A percentile compares a stretch with the other conserved stretches of the same genome.
Evolutionary conservation across 2,329 filamentous ascomycete species (phyloP).

Genomic region (Davidsoniella virescens): DNA sequence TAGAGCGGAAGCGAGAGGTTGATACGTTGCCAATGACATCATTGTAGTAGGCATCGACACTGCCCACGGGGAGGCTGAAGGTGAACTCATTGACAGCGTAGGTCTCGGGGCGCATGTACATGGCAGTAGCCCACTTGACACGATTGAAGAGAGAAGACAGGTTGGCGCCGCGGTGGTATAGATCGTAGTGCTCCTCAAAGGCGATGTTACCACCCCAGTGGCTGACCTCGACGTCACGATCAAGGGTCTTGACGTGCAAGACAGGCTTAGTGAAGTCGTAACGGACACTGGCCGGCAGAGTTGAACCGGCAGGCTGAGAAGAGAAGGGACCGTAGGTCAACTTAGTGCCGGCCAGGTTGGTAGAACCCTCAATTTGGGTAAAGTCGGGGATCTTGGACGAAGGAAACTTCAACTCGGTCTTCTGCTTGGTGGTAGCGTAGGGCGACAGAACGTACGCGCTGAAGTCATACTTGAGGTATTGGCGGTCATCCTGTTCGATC

Average conservation of each 20-base stretch:
- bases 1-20: conserved; percentile 72
- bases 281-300: conserved; percentile 58
- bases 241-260: conserved; percentile 58
- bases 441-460: conserved; percentile 71
- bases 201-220: conserved; percentile 97
- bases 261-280: conserved; percentile 95
- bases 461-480: conserved; percentile 75
- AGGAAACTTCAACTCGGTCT: conserved; percentile 88
- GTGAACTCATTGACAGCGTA: conserved; percentile 68
- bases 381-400: conserved; percentile 68
- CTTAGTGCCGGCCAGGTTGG: conserved; percentile 68
- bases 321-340: conserved; percentile 84
- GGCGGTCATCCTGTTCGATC: conserved; percentile 71
- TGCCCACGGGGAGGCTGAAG: conserved; percentile 64
- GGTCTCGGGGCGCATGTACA: conserved; percentile 61
- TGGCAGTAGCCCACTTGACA: conserved; percentile 55
- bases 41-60: conserved; percentile 79
- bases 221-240: conserved; percentile 86
- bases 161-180: conserved; percentile 74
- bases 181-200: conserved; percentile 82
- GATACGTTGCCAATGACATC: conserved; percentile 96
- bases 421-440: conserved; percentile 80
- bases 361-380: conserved; percentile 55
- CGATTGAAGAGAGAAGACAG: conserved; percentile 57
- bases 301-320: conserved; percentile 61